Evolutionary conservation across 148 eudicot genomes (phyloP).

Genomic region (Polygonum aviculare): DNA sequence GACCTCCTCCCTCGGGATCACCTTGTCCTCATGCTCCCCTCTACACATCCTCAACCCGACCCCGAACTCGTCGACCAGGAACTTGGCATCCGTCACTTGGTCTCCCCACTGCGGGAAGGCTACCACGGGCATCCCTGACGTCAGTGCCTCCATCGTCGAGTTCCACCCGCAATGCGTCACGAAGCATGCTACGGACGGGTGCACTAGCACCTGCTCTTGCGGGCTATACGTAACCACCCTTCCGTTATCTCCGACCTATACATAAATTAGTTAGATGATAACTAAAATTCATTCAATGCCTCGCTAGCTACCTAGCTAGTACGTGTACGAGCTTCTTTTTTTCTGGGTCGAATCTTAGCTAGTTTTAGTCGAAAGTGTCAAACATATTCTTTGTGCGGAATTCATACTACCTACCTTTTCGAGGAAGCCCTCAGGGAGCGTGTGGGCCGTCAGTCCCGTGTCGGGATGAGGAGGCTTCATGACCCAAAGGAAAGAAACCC

Average conservation of each 20-base stretch:
- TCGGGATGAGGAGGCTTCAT: conserved; percentile 46
- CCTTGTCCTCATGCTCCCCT: conserved; percentile 49
- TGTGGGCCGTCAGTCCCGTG: conserved; percentile 12
- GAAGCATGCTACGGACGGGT: conserved; percentile 64
- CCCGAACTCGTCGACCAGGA: conserved; percentile 51
- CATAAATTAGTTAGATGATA: too few relatives aligned
- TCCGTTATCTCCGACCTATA: conserved; percentile 44
- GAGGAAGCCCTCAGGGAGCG: conserved; percentile 49
- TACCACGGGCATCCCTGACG: conserved; percentile 63
- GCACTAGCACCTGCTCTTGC: conserved; percentile 64
- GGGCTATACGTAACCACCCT: conserved; percentile 58
- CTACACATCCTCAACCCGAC: conserved; percentile 50
- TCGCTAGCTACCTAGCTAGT: too few relatives aligned
- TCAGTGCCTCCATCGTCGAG: conserved; percentile 61
- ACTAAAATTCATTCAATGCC: too few relatives aligned
- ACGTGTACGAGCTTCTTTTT: too few relatives aligned
- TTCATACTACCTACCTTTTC: conserved; percentile 17
- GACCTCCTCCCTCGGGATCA: conserved; percentile 47
- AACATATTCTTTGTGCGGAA: too few relatives aligned
- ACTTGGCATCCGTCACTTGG: conserved; percentile 75
- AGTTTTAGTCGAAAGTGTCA: too few relatives aligned
- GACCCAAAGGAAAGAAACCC: conserved; percentile 63
- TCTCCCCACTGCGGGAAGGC: conserved; percentile 89
- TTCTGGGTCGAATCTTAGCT: too few relatives aligned
- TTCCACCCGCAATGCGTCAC: conserved; percentile 94